Percentiles rank a stretch among this genome's conserved stretches.
Conservation (phyloP, 1,284 basidiomycete genomes). For the Naganishia cerealis region DNA sequence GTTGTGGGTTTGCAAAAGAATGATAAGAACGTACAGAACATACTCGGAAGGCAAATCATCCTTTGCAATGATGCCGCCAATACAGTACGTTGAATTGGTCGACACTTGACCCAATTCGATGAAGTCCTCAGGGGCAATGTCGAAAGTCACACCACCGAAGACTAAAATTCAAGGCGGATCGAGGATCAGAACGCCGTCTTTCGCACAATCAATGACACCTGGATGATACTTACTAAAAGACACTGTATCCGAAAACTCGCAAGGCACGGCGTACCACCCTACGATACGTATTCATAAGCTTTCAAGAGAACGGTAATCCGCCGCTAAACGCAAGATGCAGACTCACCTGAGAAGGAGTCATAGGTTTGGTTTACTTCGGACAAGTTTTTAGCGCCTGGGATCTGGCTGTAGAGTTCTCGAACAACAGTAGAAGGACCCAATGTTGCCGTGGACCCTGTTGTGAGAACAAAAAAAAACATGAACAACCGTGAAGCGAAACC, state of each 20-base stretch:
- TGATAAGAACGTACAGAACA: slow-evolving; percentile 4
- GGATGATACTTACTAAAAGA: slow-evolving; percentile 10
- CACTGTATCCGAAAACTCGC: slow-evolving; percentile 18
- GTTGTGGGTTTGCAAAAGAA: not conserved
- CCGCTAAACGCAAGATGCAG: not conserved
- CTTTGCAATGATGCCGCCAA: slow-evolving; percentile 16
- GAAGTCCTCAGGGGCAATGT: slow-evolving; percentile 20
- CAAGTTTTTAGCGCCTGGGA: slow-evolving; percentile 20
- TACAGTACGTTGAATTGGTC: slow-evolving; percentile 8
- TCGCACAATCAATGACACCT: not conserved
- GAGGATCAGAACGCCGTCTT: not conserved
- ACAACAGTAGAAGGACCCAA: not conserved
- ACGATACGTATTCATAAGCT: not conserved
- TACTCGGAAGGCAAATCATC: slow-evolving; percentile 9
- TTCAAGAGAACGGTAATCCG: not conserved
- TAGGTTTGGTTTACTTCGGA: slow-evolving; percentile 1
- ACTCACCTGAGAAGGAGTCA: not conserved
- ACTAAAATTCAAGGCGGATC: not conserved
- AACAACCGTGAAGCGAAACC: not conserved
- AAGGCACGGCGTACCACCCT: slow-evolving; percentile 29
- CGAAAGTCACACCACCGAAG: slow-evolving; percentile 15
- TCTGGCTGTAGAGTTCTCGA: slow-evolving; percentile 15
- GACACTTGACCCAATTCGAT: slow-evolving; percentile 15
- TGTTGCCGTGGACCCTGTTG: slow-evolving; percentile 18
- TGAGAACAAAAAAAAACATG: not conserved